Evolutionary conservation across 495 filamentous ascomycete genomes (phyloP), one percentile per base, ranked within the genome.

Genomic region (Aspergillus nanangensis): DNA sequence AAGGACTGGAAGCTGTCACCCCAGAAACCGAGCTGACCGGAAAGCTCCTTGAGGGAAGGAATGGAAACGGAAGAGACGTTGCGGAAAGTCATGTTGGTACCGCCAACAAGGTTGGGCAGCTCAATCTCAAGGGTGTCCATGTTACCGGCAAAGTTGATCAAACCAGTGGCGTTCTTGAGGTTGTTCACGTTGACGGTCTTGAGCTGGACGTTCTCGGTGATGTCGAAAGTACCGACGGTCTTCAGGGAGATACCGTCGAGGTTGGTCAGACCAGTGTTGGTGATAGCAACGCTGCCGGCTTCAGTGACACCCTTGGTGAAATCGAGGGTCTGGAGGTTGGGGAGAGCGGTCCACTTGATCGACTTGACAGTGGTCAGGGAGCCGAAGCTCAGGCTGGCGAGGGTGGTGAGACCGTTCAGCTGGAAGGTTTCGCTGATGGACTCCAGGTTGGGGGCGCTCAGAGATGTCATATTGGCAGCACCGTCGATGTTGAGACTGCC

Each of bases 31-130:
- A 95, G 75, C 40, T 89, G 86, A 56, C 84, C 80, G 61, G 86
- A 89, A 41, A 95, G 79, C 23, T 71, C 72, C 50, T 76, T 60
- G 32, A 99, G 82, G n/a, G 86, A 84, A 13, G 93, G 93, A 25
- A 92, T 67, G 15, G 65, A 73, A 63, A 96, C 72, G 34, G 66
- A 72, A 52, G 82, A 82, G 70, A 87, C 83, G 72, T 96, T 92
- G 65, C 83, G 78, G 71, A 96, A 83, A 43, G 88, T 91, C 76
- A 96, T 82, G 77, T 95, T 89, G 62, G 70, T 77, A 44, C 84
- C 89, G 69, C 76, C 83, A 47, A 71, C 67, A 22, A 99, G 80
- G 71, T 90, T 80, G 52, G 90, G 86, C 65, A 97, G 82, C 37
- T 81, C 75, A 49, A 97, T 75, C 48, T 67, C 72, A 18, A 96